These are phyloP conservation scores for Talaromyces sp. DNA, from an alignment of 2,329 filamentous ascomycete genomes.

Conservation along the genomic window DNA sequence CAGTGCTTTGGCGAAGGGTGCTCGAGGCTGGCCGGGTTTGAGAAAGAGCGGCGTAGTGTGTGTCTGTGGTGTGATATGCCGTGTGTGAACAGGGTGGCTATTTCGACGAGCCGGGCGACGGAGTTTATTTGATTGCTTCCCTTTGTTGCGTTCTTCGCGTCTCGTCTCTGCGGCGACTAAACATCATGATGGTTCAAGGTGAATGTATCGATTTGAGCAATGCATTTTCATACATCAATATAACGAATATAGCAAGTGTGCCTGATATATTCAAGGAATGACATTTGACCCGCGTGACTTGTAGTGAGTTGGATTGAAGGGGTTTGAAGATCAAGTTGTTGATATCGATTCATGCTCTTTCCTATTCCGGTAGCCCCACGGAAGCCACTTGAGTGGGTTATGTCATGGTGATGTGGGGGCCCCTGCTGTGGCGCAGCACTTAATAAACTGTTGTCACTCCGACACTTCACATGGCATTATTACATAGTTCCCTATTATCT, in stretches of 20 bases:
- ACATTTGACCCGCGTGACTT: not conserved
- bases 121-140: not conserved
- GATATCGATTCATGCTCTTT: not conserved
- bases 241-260: not conserved
- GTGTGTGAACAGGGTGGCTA: not conserved
- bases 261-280: not conserved
- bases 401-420: not conserved
- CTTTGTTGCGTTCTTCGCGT: not conserved
- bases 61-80: slow-evolving; percentile 28
- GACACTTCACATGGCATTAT: no score
- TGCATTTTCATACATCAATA: not conserved
- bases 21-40: slow-evolving; percentile 14
- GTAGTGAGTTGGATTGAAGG: not conserved
- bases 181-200: not conserved
- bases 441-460: no score
- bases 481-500: no score
- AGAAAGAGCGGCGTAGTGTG: slow-evolving; percentile 22
- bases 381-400: not conserved
- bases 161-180: not conserved
- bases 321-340: not conserved
- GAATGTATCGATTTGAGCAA: not conserved
- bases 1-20: slow-evolving; percentile 23
- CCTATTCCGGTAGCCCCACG: not conserved
- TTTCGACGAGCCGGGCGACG: not conserved
- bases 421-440: not conserved